Conservation (phyloP, 345 rosid species). For the Streptanthus diversifolius region DNA sequence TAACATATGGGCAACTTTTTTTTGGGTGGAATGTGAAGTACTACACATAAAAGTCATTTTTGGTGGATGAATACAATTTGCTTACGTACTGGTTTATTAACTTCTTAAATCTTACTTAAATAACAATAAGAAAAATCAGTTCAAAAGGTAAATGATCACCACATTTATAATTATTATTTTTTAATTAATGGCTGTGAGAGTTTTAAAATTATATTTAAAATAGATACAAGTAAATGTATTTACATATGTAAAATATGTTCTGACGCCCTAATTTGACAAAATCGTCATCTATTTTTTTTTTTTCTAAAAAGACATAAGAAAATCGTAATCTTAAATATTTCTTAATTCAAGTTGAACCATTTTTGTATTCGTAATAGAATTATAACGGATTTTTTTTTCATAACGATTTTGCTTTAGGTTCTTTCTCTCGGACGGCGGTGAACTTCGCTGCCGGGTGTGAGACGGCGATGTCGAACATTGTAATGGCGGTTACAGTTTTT, state of each 20-base stretch:
- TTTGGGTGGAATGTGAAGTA: slow-evolving; percentile 23
- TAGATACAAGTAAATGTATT: not conserved
- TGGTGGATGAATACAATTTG: slow-evolving; percentile 18
- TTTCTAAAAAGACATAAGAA: not conserved
- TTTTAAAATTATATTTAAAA: not conserved
- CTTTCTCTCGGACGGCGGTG: slow-evolving; percentile 89
- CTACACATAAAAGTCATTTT: slow-evolving; percentile 6
- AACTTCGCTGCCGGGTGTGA: slow-evolving; percentile 84
- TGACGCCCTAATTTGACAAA: not conserved
- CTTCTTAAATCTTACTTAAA: not conserved
- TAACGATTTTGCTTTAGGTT: slow-evolving; percentile 43
- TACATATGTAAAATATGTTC: not conserved
- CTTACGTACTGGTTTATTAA: not conserved
- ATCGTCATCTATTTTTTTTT: not conserved
- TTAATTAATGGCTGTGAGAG: not conserved
- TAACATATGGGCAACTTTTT: slow-evolving; percentile 8
- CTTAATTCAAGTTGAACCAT: not conserved
- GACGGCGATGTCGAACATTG: slow-evolving; percentile 73
- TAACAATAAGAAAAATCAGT: not conserved
- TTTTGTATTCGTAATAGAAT: not conserved
- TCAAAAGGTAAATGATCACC: not conserved
- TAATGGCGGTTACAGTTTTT: slow-evolving; percentile 78
- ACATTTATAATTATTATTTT: not conserved
- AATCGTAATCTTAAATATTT: not conserved
- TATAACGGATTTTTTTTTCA: not conserved